phyloP scores from a whole-genome alignment of 352 stramenopile species.

The Elongisporangium senticosum region DNA sequence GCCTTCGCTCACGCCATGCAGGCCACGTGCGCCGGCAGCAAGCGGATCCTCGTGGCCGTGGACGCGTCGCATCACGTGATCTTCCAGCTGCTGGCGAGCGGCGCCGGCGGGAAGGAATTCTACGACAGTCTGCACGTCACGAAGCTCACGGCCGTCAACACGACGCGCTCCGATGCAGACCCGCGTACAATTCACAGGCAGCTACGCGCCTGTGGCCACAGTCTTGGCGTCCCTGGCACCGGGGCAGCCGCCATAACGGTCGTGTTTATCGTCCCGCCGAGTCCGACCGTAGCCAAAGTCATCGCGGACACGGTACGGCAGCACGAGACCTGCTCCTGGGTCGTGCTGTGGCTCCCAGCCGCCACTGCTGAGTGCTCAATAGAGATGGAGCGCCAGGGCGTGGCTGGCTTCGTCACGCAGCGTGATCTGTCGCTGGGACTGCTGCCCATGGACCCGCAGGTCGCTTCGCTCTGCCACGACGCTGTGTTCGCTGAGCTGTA shows the following conservation, averaged over 20 bases:
- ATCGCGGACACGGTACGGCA: conserved; percentile 37
- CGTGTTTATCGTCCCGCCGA: conserved; percentile 51
- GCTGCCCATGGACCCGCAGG: conserved; percentile 49
- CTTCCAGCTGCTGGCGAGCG: conserved; percentile 63
- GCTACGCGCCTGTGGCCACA: conserved; percentile 7
- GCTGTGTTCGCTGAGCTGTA: conserved; percentile 66
- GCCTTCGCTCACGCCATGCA: conserved; percentile 35
- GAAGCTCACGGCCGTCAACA: conserved; percentile 43
- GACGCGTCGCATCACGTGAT: conserved; percentile 51
- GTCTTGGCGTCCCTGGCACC: conserved; percentile 12
- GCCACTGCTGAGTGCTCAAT: conserved; percentile 51
- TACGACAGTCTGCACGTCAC: conserved; percentile 49
- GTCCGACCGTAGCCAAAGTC: conserved; percentile 39
- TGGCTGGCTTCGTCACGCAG: conserved; percentile 47
- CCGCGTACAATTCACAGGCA: conserved; percentile 25
- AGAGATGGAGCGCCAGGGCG: conserved; percentile 73
- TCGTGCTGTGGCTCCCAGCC: conserved; percentile 55
- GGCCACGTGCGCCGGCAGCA: conserved; percentile 4
- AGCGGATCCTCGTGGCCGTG: conserved; percentile 38
- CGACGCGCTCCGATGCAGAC: conserved; percentile 15
- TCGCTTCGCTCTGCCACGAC: conserved; percentile 60
- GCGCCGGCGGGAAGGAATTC: conserved; percentile 55
- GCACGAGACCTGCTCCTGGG: conserved; percentile 24
- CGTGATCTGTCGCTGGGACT: conserved; percentile 49
- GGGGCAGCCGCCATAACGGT: conserved; percentile 12